Conservation (phyloP, 202 grass and related monocot genomes). For the Elaeis oleifera region DNA sequence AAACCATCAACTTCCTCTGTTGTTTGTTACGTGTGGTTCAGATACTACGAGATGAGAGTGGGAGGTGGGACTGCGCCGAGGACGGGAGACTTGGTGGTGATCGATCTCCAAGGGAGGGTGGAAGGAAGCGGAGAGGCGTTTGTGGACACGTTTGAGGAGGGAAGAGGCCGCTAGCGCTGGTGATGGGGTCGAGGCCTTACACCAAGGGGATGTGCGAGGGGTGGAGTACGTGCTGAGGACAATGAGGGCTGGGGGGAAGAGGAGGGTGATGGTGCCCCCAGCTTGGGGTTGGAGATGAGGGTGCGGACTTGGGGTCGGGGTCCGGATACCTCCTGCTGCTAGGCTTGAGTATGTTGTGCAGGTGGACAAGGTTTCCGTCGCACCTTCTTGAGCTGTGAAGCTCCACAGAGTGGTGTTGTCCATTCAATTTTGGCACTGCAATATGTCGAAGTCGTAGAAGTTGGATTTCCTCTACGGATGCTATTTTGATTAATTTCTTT, state of each 20-base stretch:
- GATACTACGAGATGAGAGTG: slow-evolving; percentile 74
- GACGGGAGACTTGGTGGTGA: slow-evolving; percentile 71
- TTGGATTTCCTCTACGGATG: no score
- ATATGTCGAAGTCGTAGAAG: no score
- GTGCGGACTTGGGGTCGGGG: slow-evolving; percentile 52
- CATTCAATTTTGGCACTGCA: no score
- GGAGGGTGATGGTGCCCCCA: slow-evolving; percentile 54
- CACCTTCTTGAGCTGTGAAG: slow-evolving; percentile 41
- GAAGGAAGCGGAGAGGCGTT: slow-evolving; percentile 35
- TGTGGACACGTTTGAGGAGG: slow-evolving; percentile 77
- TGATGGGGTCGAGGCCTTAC: slow-evolving; percentile 94
- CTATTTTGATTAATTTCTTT: no score
- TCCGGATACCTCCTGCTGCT: slow-evolving; percentile 36
- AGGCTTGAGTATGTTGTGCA: slow-evolving; percentile 84
- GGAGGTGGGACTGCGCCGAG: slow-evolving; percentile 61
- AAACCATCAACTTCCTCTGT: no score
- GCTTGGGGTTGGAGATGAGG: slow-evolving; percentile 69
- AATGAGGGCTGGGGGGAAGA: slow-evolving; percentile 74
- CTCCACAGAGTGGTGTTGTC: no score
- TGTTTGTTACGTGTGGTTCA: not conserved
- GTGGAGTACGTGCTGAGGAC: slow-evolving; percentile 56
- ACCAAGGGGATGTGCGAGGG: slow-evolving; percentile 83
- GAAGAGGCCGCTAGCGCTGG: slow-evolving; percentile 68
- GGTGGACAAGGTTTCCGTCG: slow-evolving; percentile 90
- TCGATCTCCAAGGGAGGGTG: slow-evolving; percentile 74